Conservation (phyloP, 1,284 basidiomycete genomes). For the Erythrobasidium hasegawianum region DNA sequence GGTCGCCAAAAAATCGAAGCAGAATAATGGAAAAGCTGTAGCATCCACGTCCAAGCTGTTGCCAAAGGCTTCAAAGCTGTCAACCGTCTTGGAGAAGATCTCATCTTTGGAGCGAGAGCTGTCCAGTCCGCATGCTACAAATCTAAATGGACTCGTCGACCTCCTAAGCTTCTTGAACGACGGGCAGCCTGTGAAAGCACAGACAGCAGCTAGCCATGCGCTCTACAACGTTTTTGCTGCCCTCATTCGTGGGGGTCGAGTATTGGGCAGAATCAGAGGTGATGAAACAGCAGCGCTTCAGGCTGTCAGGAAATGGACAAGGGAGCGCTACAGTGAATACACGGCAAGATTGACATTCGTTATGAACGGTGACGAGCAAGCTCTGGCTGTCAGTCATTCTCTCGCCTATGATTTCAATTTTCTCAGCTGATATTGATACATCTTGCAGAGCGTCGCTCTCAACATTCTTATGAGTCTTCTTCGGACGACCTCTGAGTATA, state of each 20-base stretch:
- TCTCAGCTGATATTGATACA: conserved; percentile 12
- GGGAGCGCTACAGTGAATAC: conserved; percentile 40
- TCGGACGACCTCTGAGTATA: conserved; percentile 40
- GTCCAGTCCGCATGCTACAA: conserved; percentile 5
- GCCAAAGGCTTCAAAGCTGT: neutral
- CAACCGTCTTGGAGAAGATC: conserved; percentile 8
- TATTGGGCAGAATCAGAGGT: conserved; percentile 50
- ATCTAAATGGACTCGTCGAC: conserved; percentile 72
- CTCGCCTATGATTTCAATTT: neutral
- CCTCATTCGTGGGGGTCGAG: conserved; percentile 60
- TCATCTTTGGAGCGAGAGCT: conserved; percentile 16
- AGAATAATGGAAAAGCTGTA: neutral
- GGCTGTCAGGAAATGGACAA: conserved; percentile 44
- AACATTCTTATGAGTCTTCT: conserved; percentile 43
- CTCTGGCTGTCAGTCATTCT: conserved; percentile 36
- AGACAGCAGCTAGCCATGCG: conserved; percentile 74
- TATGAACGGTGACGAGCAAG: conserved; percentile 36
- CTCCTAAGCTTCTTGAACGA: conserved; percentile 58
- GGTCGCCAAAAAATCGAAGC: too few species aligned
- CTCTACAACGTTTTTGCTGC: conserved; percentile 73
- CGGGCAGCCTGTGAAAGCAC: conserved; percentile 53
- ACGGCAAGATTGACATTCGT: conserved; percentile 37
- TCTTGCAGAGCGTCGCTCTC: conserved; percentile 39
- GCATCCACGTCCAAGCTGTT: neutral
- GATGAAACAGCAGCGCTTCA: conserved; percentile 13